These are phyloP conservation scores for Globisporangium radiosum DNA, from an alignment of 352 stramenopile species.

Conservation along the genomic window DNA sequence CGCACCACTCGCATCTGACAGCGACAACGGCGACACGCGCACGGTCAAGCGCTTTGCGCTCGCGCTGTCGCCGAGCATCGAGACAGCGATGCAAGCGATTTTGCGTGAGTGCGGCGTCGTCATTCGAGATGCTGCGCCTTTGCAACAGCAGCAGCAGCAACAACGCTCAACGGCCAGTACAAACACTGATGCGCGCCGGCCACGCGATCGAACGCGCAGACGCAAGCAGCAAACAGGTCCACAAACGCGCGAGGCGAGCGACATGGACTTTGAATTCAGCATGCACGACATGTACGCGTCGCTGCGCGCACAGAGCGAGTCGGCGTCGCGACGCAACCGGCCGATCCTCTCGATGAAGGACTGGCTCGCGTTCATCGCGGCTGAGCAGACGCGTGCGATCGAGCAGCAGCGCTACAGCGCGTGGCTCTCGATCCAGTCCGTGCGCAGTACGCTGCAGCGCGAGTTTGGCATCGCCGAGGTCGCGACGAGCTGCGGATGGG, in stretches of 20 bases:
- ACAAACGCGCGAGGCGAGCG: conserved; percentile 10
- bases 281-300: conserved; percentile 32
- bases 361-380: conserved; percentile 33
- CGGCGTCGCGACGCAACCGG: conserved; percentile 21
- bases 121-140: conserved; percentile 3
- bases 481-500: conserved; percentile 47
- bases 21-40: background rate
- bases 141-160: background rate
- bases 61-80: conserved; percentile 35
- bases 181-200: background rate
- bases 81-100: conserved; percentile 40
- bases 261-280: conserved; percentile 54
- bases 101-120: conserved; percentile 43
- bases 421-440: conserved; percentile 50
- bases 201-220: conserved; percentile 5
- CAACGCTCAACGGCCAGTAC: background rate
- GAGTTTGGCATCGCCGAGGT: conserved; percentile 48
- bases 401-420: conserved; percentile 36
- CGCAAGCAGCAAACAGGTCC: conserved; percentile 5
- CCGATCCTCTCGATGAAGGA: conserved; percentile 29
- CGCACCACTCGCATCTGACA: background rate
- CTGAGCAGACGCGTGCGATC: conserved; percentile 23
- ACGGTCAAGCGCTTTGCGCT: conserved; percentile 43
- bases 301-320: conserved; percentile 12
- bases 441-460: conserved; percentile 36